Evolutionary conservation across 345 rosid species (phyloP).

Genomic region (Passiflora organensis): DNA sequence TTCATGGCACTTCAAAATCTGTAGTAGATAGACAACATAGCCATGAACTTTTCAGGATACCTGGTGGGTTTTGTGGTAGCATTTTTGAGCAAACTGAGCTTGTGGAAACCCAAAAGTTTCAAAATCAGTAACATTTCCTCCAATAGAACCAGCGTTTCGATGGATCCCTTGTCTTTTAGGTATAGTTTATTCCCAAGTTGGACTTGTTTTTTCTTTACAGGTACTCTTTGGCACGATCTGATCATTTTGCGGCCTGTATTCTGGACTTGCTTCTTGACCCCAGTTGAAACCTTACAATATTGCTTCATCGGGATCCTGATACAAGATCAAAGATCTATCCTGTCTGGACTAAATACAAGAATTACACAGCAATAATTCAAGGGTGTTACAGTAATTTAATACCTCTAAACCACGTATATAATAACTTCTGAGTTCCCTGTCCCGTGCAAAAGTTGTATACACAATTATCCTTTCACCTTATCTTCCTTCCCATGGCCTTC

Average conservation of each 20-base stretch:
- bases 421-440: background rate
- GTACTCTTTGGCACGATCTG: background rate
- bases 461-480: background rate
- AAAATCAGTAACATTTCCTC: too few relatives aligned
- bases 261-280: slow-evolving; percentile 2
- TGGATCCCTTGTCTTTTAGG: background rate
- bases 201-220: background rate
- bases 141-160: background rate
- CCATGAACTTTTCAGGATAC: too few relatives aligned
- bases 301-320: background rate
- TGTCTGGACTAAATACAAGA: background rate
- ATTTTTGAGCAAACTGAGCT: too few relatives aligned
- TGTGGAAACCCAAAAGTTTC: too few relatives aligned
- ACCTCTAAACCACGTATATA: background rate
- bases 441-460: slow-evolving; percentile 10
- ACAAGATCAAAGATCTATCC: too few relatives aligned
- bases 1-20: too few relatives aligned
- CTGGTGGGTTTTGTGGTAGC: too few relatives aligned
- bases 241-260: slow-evolving; percentile 2
- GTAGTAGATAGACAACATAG: too few relatives aligned
- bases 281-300: slow-evolving; percentile 3
- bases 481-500: slow-evolving; percentile 37
- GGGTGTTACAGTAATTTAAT: slow-evolving; percentile 28
- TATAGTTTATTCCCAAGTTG: slow-evolving; percentile 1
- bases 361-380: slow-evolving; percentile 11